phyloP scores from a whole-genome alignment of 2,329 filamentous ascomycete genomes.

The Microcera coccophila region DNA sequence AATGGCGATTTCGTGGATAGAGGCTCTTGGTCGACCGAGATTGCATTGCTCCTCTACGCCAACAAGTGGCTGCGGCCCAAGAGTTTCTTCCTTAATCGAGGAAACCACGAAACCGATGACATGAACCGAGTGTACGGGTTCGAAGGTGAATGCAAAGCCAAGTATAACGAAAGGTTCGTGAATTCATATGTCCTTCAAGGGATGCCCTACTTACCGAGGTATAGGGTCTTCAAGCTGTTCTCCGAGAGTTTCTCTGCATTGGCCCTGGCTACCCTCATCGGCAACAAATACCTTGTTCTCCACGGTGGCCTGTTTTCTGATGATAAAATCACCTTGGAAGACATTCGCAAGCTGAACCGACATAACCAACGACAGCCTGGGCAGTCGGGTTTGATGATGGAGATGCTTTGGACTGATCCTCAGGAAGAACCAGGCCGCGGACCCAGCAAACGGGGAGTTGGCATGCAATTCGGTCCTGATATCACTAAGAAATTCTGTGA shows the following conservation, averaged over 20 bases:
- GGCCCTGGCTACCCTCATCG: slow-evolving; percentile 86
- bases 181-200: neutral
- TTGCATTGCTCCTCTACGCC: slow-evolving; percentile 86
- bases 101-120: slow-evolving; percentile 98
- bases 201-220: slow-evolving; percentile 5
- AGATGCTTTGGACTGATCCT: slow-evolving; percentile 99
- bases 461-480: slow-evolving; percentile 94
- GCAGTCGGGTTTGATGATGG: slow-evolving; percentile 97
- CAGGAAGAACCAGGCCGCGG: slow-evolving; percentile 81
- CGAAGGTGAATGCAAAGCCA: slow-evolving; percentile 95
- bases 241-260: slow-evolving; percentile 96
- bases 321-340: slow-evolving; percentile 85
- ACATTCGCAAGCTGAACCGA: slow-evolving; percentile 88
- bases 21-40: slow-evolving; percentile 97
- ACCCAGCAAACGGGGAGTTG: slow-evolving; percentile 94
- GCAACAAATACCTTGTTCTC: slow-evolving; percentile 84
- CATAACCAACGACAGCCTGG: slow-evolving; percentile 90
- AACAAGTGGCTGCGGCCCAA: slow-evolving; percentile 93
- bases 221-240: slow-evolving; percentile 87
- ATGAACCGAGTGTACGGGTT: slow-evolving; percentile 99
- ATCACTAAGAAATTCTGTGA: slow-evolving; percentile 96
- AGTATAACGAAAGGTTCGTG: slow-evolving; percentile 77
- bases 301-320: slow-evolving; percentile 96
- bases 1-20: slow-evolving; percentile 98
- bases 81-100: slow-evolving; percentile 90